Base-by-base conservation (phyloP, 768 basidiomycete species). In the Naganishia randhawae region DNA sequence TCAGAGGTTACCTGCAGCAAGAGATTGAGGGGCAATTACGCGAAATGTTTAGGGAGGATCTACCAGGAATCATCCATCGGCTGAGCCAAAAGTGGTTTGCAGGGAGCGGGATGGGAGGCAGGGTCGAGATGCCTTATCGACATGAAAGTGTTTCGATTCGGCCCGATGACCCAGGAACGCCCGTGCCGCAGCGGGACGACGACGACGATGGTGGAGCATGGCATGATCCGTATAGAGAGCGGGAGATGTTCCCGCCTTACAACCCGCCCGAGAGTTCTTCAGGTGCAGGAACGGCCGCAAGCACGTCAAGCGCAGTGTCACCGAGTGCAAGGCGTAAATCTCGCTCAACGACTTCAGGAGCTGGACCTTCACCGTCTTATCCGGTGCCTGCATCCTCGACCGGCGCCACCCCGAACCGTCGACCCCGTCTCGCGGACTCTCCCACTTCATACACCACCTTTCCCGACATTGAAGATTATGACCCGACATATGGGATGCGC, bases 41-140 rank as follows among this genome's bases (percentile, higher is more conserved):
- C 48, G 96, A 98, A 80, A 95, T 98, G 92, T 99, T 98, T 80
- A 84, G 93, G 69, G 93, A 96, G 78, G 96, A 98, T 78, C 81
- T 99, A 4, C 96, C 96, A 0, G 89, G 91, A 6, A 97, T 99
- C 71, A 98, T 99, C 50, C 96, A 99, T 78, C 85, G 91, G 37
- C 85, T 99, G 53, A 91, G 89, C 80, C 95, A 98, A 77, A 89
- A 91, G 75, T 98, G 95, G 95, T 87, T 97, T 27, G 77, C 76
- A 11, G 77, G 74, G 22, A 73, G 73, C 19, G 76, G 77, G 0
- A 72, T 76, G 67, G 73, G 78, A 51, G 77, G 89, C 25, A 92
- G 90, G 77, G 92, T 96, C 0, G 92, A 96, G 76, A 86, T 90
- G n/a, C 92, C 92, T 0, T 93, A 93, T 80, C 82, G 90, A 41